Base-by-base conservation (phyloP, 2,329 filamentous ascomycete species). In the Byssoonygena ceratinophila region DNA sequence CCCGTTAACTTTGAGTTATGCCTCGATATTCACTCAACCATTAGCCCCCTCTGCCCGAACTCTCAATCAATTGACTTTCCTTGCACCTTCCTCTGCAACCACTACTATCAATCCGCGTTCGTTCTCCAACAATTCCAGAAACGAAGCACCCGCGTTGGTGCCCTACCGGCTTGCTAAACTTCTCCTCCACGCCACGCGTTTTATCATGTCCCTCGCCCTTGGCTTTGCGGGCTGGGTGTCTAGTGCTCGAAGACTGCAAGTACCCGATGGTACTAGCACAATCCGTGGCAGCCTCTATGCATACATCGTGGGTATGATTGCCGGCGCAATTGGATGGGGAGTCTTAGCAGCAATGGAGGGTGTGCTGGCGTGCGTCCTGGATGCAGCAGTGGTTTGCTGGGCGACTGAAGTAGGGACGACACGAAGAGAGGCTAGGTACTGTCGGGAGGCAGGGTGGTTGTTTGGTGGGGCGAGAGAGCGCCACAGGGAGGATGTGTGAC, bases 181-280 rank as follows among this genome's bases (percentile, higher is more conserved):
- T 25, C 78, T 98, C 6, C 80, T 98, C 2, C 87, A 96, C 60
- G 88, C 91, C 2, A 92, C 89, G 1, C 82, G 91, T 16, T 86
- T 91, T 65, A 85, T 96, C 63, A 94, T 96, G 81, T 87, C 88
- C 0, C 81, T 90, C 44, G 86, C 83, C 0, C 79, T 98, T 27
- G 91, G 91, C 0, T 94, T 97, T 63, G 90, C 87, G 3, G 91
- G 88, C n/a, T 98, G 92, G 92, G 87, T 97, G 7, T 85, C 87
- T 44, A 94, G 90, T 32, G 90, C 92, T 9, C 83, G 87, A 57
- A 83, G 85, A 68, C 74, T 96, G 3, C 75, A 78, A 48, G 74
- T 92, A 18, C 55, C 82, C 68, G 53, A 77, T 74, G 61, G 65
- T 53, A 60, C 59, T 46, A 45, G 71, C 51, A 61, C 61, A 5